Conservation (phyloP, 768 basidiomycete species). For the Amyloporia xantha region DNA sequence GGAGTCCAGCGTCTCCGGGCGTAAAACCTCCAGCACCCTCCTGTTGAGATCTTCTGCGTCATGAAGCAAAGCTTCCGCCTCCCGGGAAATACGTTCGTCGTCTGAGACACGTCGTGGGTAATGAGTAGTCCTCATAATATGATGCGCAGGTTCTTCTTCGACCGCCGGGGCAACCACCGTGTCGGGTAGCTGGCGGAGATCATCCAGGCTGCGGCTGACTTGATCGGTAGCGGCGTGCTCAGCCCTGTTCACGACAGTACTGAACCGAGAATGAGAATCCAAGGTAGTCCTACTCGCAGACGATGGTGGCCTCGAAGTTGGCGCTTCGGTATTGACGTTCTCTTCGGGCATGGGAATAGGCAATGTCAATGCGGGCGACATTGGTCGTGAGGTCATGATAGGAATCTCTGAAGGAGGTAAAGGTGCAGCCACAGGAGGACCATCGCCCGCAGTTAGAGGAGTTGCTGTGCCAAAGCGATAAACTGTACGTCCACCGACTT, state of each 20-base stretch:
- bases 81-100: background rate
- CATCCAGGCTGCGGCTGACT: background rate
- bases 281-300: background rate
- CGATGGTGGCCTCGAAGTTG: background rate
- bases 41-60: background rate
- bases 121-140: too few relatives aligned
- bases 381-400: background rate
- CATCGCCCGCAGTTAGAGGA: background rate
- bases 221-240: background rate
- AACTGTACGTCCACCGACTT: background rate
- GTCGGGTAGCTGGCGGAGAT: background rate
- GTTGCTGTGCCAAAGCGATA: background rate
- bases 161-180: background rate
- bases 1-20: background rate
- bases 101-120: too few relatives aligned
- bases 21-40: background rate
- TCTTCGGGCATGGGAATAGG: too few relatives aligned
- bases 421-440: background rate
- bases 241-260: conserved; percentile 1
- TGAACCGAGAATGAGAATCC: conserved; percentile 1
- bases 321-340: too few relatives aligned
- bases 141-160: too few relatives aligned
- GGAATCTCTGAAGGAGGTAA: background rate
- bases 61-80: background rate
- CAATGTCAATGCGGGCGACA: too few relatives aligned